Evolutionary conservation across 306 rosid species (phyloP), one percentile per base, ranked within the genome.

Genomic region (Cotoneaster glaucophyllus): DNA sequence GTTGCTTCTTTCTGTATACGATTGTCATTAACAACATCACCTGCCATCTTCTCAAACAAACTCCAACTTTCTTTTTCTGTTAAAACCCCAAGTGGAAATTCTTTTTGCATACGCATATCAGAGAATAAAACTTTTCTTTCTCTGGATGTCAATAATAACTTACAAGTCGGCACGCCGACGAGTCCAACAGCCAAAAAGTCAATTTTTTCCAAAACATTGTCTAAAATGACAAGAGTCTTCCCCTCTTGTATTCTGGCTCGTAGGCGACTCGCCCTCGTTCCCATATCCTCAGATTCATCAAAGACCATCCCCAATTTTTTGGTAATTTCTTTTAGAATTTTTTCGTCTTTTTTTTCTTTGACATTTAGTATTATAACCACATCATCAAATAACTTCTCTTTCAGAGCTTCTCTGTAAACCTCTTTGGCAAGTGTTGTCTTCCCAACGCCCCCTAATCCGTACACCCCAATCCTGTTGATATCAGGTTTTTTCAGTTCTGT

Each of bases 11-110:
- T n/a, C 9, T 13, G 29, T 29, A 39, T 10, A 19, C 32, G 17
- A 1, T 8, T 5, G 11, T 64, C 25, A 34, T 59, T 37, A 5
- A 34, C 57, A 0, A 18, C 15, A 17, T 18, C 24, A 17, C 80
- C 73, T 8, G 50, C 77, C 73, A 69, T 24, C 74, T 78, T 82
- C 48, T 62, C 68, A 74, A 78, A 82, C n/a, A 82, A 70, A 45
- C 56, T 0, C 53, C 74, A 31, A 15, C 54, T 44, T 64, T 82
- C 86, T 4, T 41, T n/a, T 6, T 44, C 18, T 0, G 1, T 3
- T 50, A 78, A 62, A 31, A 41, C 10, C 1, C 69, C 70, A n/a
- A 82, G 45, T 18, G 1, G 24, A 28, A 78, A 54, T 17, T 8
- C 26, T 6, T 64, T 74, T 19, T 59, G 77, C 0, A 66, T 39